Conservation (phyloP, 306 rosid genomes). For the Hippophae gyantsensis region DNA sequence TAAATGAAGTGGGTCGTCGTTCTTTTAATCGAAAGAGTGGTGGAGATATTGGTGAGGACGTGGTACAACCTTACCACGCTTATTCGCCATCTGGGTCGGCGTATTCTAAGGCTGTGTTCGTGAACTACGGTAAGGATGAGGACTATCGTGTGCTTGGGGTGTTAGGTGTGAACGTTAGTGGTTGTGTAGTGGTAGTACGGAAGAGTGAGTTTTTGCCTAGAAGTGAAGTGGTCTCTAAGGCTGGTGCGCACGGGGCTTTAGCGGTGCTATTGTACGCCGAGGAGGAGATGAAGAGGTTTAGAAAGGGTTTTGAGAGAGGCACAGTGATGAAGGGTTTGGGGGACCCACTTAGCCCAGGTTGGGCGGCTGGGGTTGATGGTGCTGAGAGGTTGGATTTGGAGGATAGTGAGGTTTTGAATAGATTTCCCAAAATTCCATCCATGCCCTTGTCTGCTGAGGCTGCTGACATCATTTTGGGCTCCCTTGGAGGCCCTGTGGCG, state of each 20-base stretch:
- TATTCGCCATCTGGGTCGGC: conserved; percentile 85
- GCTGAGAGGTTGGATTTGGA: conserved; percentile 54
- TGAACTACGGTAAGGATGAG: conserved; percentile 54
- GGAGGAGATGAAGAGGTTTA: conserved; percentile 29
- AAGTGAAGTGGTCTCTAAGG: conserved; percentile 49
- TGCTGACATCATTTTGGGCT: conserved; percentile 43
- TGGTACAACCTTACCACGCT: conserved; percentile 73
- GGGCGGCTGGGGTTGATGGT: conserved; percentile 77
- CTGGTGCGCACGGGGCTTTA: conserved; percentile 58
- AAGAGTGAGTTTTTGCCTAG: conserved; percentile 50
- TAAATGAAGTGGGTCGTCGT: conserved; percentile 23
- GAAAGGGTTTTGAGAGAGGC: conserved; percentile 84
- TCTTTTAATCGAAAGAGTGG: too few species aligned
- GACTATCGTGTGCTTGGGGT: conserved; percentile 46
- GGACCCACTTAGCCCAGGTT: conserved; percentile 92
- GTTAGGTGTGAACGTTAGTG: conserved; percentile 50
- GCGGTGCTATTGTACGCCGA: conserved; percentile 59
- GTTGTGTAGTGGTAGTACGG: conserved; percentile 61
- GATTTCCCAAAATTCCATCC: conserved; percentile 87
- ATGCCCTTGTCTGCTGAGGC: conserved; percentile 62
- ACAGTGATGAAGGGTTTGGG: conserved; percentile 76
- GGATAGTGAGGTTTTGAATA: conserved; percentile 53
- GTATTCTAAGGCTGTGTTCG: conserved; percentile 46
- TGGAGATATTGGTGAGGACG: background rate
- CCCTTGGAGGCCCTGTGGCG: conserved; percentile 35